Percentiles rank a stretch among this genome's conserved stretches.
Conservation (phyloP, 225 moss, liverwort and hornwort species). For the Sphagnum contortum region DNA sequence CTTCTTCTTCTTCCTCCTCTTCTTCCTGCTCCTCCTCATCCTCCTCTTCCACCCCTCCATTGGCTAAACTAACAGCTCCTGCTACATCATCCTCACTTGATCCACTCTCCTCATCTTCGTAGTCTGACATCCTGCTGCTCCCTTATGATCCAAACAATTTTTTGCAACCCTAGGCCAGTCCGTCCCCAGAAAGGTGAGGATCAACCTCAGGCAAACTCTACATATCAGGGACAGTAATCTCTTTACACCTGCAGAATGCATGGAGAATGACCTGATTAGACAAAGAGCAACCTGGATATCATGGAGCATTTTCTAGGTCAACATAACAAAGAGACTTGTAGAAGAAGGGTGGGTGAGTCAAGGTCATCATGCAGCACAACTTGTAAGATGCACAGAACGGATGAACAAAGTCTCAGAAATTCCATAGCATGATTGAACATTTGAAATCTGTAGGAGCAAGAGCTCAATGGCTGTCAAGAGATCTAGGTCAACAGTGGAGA, state of each 20-base stretch:
- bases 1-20: constrained; percentile 29
- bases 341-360: no score
- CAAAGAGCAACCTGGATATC: no score
- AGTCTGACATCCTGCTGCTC: constrained; percentile 65
- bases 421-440: no score
- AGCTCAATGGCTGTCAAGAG: no score
- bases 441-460: no score
- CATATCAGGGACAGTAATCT: constrained; percentile 11
- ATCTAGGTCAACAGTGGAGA: no score
- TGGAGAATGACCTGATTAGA: no score
- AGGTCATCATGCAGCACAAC: no score
- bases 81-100: constrained; percentile 43
- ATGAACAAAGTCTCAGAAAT: no score
- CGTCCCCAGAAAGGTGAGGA: constrained; percentile 1
- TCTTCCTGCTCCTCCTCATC: constrained; percentile 29
- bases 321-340: no score
- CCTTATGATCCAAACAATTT: constrained; percentile 22
- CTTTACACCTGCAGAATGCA: constrained; percentile 19
- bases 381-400: no score
- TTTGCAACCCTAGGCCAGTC: constrained; percentile 16
- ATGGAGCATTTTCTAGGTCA: no score
- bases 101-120: constrained; percentile 62
- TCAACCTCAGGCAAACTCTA: constrained; percentile 10
- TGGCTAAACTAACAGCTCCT: constrained; percentile 38
- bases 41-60: constrained; percentile 11